phyloP scores from a whole-genome alignment of 2,329 filamentous ascomycete species.

The Neofusicoccum cordaticola region DNA sequence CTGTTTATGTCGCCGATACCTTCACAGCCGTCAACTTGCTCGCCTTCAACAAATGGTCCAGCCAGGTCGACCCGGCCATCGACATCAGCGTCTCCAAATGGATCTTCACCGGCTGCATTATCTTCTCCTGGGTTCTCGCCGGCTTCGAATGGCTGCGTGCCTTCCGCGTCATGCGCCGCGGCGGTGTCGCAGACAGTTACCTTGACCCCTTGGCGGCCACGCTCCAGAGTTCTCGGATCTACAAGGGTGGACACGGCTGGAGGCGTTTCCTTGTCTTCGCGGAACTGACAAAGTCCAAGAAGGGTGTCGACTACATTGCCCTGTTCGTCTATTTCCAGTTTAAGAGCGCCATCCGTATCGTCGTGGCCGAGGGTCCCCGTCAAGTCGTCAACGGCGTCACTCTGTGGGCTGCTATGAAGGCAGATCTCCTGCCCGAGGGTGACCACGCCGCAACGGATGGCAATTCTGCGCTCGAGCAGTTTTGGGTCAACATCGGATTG shows the following conservation, averaged over 20 bases:
- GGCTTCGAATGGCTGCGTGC: constrained; percentile 78
- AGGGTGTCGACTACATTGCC: constrained; percentile 85
- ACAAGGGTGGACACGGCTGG: constrained; percentile 70
- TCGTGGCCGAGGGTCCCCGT: constrained; percentile 88
- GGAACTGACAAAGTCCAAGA: constrained; percentile 84
- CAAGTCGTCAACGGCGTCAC: constrained; percentile 89
- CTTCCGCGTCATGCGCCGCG: constrained; percentile 74
- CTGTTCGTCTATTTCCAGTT: constrained; percentile 87
- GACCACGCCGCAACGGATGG: constrained; percentile 54
- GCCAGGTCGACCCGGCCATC: constrained; percentile 74
- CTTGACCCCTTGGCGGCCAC: constrained; percentile 83
- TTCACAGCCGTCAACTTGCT: constrained; percentile 92
- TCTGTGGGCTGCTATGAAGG: constrained; percentile 76
- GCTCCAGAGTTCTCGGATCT: constrained; percentile 76
- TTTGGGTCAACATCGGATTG: constrained; percentile 76
- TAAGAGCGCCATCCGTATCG: constrained; percentile 76
- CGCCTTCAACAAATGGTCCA: constrained; percentile 85
- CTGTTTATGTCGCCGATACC: constrained; percentile 85
- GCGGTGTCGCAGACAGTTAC: constrained; percentile 87
- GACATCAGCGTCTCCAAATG: constrained; percentile 79
- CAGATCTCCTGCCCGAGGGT: constrained; percentile 65
- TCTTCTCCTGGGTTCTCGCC: constrained; percentile 82
- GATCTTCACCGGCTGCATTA: constrained; percentile 92
- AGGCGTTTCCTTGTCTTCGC: constrained; percentile 90
- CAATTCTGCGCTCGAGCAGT: constrained; percentile 65